Base-by-base conservation (phyloP, 495 filamentous ascomycete genomes). In the Penicillium taxi region DNA sequence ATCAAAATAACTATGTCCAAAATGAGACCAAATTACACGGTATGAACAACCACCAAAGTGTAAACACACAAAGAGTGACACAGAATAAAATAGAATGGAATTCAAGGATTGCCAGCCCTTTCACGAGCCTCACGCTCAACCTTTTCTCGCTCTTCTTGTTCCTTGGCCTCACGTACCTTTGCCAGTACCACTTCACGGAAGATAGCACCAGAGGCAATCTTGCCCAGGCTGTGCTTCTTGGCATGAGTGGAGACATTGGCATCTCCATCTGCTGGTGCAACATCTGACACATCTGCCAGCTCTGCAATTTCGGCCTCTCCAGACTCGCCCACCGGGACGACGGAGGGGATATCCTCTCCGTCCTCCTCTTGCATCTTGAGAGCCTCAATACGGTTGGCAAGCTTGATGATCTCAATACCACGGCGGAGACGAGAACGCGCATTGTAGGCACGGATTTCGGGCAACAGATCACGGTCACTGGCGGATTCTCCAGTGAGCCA, bases 171-270 rank as follows among this genome's bases (percentile, higher is more conserved):
- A 26, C 82, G 75, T 15, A 96, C 88, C 67, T 96, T 96, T 32
- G 91, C 93, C 12, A 98, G 69, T 1, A 96, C 93, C n/a, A 98
- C 86, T 55, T 96, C 91, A 40, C 86, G 75, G 74, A 98, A 96
- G 53, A 96, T 96, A 18, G 86, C 91, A 19, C 84, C 81, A 23
- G 53, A 84, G 41, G 88, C 86, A 49, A 83, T 65, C 48, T 77
- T 82, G 44, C 76, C 82, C 18, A 96, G 66, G 39, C 74, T 78
- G 35, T 76, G 70, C 61, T 82, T 83, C 47, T 76, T 74, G 6
- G 42, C 35, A n/a, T 52, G 28, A 15, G 37, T 1, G 52, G 17
- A 15, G 41, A 27, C 4, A 50, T 14, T 20, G 26, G n/a, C n/a
- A 14, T 56, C 42, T 6, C 26, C 40, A 21, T 32, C 41, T 3